Percentiles rank a stretch among this genome's conserved stretches.
These are phyloP conservation scores for Beta vulgaris DNA, from an alignment of 148 eudicot species.

Conservation along the genomic window DNA sequence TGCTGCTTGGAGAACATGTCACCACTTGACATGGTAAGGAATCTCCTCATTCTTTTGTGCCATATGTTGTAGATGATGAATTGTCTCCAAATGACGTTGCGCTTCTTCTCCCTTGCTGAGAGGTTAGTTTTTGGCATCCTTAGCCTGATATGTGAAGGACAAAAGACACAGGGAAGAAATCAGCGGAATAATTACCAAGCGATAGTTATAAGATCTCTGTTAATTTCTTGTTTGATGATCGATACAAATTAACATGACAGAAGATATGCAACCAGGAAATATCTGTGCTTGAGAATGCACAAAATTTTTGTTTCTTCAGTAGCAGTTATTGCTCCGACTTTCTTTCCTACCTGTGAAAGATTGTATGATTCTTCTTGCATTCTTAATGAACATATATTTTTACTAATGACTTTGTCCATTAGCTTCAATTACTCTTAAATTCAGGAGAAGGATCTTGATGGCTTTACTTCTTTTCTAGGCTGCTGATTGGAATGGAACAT, in stretches of 20 bases:
- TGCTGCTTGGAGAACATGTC: conserved; percentile 94
- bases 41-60: conserved; percentile 4
- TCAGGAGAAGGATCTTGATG: conserved; percentile 1
- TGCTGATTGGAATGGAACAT: conserved; percentile 54
- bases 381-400: neutral
- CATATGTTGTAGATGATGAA: neutral
- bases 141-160: neutral
- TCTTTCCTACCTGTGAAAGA: neutral
- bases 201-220: neutral
- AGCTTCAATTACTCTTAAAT: too few species aligned
- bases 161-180: neutral
- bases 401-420: neutral
- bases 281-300: neutral
- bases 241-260: neutral
- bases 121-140: neutral
- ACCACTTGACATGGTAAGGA: conserved; percentile 64
- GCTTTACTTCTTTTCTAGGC: conserved; percentile 40
- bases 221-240: neutral
- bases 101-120: neutral
- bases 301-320: neutral
- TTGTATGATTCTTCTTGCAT: neutral
- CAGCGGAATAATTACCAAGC: neutral
- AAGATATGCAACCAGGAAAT: neutral
- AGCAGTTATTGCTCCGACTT: neutral
- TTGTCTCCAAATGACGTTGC: neutral